Percentiles rank a stretch among this genome's conserved stretches.
phyloP scores from a whole-genome alignment of 306 rosid genomes.

The Sphenostylis stenocarpa region DNA sequence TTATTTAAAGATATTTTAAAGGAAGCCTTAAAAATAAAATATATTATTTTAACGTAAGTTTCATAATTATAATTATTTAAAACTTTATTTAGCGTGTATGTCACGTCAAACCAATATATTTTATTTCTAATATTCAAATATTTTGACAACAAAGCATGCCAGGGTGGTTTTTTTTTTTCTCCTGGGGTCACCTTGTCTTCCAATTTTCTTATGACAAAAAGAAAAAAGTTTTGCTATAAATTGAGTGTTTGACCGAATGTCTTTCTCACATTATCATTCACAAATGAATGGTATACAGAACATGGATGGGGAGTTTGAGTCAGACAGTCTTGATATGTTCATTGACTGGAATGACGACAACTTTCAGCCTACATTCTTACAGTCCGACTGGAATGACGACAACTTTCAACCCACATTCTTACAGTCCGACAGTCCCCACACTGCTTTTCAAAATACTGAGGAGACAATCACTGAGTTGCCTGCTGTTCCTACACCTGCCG shows the following conservation, averaged over 20 bases:
- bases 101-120: too few species aligned
- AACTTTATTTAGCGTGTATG: too few species aligned
- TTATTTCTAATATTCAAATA: too few species aligned
- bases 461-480: not conserved
- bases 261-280: not conserved
- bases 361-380: not conserved
- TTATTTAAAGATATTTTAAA: too few species aligned
- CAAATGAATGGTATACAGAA: not conserved
- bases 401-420: not conserved
- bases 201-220: too few species aligned
- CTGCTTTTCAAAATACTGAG: not conserved
- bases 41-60: too few species aligned
- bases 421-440: not conserved
- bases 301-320: not conserved
- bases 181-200: too few species aligned
- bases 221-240: not conserved
- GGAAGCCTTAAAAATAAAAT: too few species aligned
- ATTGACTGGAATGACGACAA: not conserved
- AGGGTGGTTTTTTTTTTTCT: too few species aligned
- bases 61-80: too few species aligned
- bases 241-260: not conserved
- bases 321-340: not conserved
- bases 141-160: too few species aligned
- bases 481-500: not conserved
- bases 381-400: not conserved